These are phyloP conservation scores for Plasmodium coatneyi DNA, from an alignment of 169 alveolate genomes.

Conservation along the genomic window DNA sequence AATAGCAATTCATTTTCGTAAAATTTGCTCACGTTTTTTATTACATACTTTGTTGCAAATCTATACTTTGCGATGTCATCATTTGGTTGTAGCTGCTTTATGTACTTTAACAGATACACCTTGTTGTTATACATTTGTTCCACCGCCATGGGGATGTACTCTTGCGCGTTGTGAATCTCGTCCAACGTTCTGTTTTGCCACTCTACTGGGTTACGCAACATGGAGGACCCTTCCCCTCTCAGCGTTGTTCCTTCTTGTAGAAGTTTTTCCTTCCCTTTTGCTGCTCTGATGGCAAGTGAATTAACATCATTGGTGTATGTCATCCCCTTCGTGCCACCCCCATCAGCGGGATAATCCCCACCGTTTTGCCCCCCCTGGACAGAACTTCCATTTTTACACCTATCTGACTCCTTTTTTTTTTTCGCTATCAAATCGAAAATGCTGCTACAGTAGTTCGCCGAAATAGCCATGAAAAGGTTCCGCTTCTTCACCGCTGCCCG, in stretches of 20 bases:
- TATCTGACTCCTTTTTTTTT: constrained; percentile 6
- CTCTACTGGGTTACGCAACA: too few species aligned
- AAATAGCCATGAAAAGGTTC: background rate
- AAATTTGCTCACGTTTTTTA: constrained; percentile 25
- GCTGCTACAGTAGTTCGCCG: constrained; percentile 18
- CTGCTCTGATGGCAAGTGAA: background rate
- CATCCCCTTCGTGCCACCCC: background rate
- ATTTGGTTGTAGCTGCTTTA: constrained; percentile 42
- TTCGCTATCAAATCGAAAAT: constrained; percentile 60
- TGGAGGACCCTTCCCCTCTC: background rate
- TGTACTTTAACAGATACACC: constrained; percentile 23
- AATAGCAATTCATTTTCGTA: constrained; percentile 55
- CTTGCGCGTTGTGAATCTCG: background rate
- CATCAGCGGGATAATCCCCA: background rate
- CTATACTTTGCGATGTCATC: constrained; percentile 50
- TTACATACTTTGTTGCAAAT: constrained; percentile 42
- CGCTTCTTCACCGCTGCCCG: background rate
- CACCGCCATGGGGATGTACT: background rate
- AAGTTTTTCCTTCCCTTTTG: background rate
- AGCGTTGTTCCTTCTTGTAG: background rate
- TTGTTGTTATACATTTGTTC: constrained; percentile 37
- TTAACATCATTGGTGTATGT: background rate
- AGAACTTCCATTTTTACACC: background rate
- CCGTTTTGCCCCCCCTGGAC: background rate
- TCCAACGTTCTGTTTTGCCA: background rate